Conservation (phyloP, 108 stramenopile genomes). For the Cylindrotheca closterium region DNA sequence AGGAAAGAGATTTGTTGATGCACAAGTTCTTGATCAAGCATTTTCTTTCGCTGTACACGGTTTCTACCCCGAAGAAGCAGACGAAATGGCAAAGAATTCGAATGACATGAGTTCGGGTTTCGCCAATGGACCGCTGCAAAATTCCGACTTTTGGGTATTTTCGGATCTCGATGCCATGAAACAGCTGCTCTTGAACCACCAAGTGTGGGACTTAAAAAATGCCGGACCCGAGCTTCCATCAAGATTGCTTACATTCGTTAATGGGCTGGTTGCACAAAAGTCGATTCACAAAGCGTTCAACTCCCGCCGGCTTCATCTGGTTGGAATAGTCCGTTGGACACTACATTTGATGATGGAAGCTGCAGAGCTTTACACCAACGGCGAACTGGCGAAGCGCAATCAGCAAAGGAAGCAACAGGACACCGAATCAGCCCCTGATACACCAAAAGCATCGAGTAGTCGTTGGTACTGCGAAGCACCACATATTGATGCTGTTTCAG, state of each 20-base stretch:
- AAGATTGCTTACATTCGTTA: conserved; percentile 70
- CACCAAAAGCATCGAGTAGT: conserved; percentile 4
- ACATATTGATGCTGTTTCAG: conserved; percentile 58
- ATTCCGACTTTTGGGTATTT: conserved; percentile 77
- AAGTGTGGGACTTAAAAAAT: conserved; percentile 83
- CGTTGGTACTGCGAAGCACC: conserved; percentile 72
- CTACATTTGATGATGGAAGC: conserved; percentile 88
- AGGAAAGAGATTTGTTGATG: conserved; percentile 76
- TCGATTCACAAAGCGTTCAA: conserved; percentile 85
- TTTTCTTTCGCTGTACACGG: conserved; percentile 86
- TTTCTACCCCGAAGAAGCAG: conserved; percentile 46
- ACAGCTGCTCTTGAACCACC: conserved; percentile 84
- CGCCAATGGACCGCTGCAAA: conserved; percentile 9
- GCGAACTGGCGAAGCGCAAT: conserved; percentile 23
- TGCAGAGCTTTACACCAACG: conserved; percentile 71
- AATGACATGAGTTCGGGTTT: conserved; percentile 12
- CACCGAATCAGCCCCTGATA: conserved; percentile 22
- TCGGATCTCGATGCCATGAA: conserved; percentile 91
- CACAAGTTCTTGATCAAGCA: conserved; percentile 76
- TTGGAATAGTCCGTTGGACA: conserved; percentile 85
- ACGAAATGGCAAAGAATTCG: conserved; percentile 40
- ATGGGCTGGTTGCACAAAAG: conserved; percentile 75
- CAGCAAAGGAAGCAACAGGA: conserved; percentile 9
- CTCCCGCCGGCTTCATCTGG: conserved; percentile 79
- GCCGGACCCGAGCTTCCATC: conserved; percentile 72